phyloP scores from a whole-genome alignment of 169 alveolate genomes.

The Plasmodium coatneyi region DNA sequence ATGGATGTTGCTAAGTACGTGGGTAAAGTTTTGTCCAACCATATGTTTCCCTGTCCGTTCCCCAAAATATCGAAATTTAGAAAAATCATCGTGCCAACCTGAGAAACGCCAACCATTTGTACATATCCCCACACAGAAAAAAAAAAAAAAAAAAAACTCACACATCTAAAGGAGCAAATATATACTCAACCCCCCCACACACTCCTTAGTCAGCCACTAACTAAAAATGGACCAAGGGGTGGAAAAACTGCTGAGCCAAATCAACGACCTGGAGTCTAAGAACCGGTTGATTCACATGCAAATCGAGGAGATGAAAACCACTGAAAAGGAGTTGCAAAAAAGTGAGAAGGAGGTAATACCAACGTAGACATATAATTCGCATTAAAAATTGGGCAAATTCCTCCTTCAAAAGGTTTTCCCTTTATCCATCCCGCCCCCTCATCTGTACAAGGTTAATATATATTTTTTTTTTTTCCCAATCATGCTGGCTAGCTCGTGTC shows the following conservation, averaged over 20 bases:
- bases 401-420: neutral
- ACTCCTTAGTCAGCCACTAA: neutral
- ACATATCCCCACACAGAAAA: neutral
- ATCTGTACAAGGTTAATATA: neutral
- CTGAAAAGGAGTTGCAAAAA: conserved; percentile 72
- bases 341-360: conserved; percentile 67
- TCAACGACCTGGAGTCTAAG: conserved; percentile 65
- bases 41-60: neutral
- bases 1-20: neutral
- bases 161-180: neutral
- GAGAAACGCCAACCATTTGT: neutral
- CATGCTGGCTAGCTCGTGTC: conserved; percentile 28
- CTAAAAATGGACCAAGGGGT: conserved; percentile 63
- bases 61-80: neutral
- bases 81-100: neutral
- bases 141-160: neutral
- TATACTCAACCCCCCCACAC: neutral
- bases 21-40: neutral
- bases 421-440: neutral
- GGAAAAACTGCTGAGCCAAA: conserved; percentile 48
- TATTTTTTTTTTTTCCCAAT: neutral
- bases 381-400: neutral
- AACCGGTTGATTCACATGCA: conserved; percentile 59
- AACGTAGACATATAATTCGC: neutral
- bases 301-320: conserved; percentile 68